Evolutionary conservation across 495 filamentous ascomycete genomes (phyloP), one percentile per base, ranked within the genome.

Genomic region (Aspergillus ostianus): DNA sequence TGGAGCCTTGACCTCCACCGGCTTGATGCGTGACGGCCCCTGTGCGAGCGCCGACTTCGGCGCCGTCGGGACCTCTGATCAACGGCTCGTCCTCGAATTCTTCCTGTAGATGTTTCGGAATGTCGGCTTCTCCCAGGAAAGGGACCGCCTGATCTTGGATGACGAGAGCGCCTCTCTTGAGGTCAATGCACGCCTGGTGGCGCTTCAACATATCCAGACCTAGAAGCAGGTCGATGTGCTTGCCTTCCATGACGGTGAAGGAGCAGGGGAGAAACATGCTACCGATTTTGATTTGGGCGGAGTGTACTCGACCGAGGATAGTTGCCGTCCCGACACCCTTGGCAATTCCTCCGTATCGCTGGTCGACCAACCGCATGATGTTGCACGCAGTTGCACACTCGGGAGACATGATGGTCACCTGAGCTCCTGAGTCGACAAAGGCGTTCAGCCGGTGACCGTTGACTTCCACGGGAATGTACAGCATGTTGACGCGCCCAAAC

Each of bases 241-340:
- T 99, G 41, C 94, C 94, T 74, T 99, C 94, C 94, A 99, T 97
- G 63, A 99, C 94, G n/a, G 95, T 98, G 74, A 99, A 99, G 51
- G 89, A 90, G 78, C 92, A 97, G 0, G 93, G 85, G 53, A 99
- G 82, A 67, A 91, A 92, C 67, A 93, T 84, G 41, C 82, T 83
- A 18, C 94, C 95, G 63, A 99, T 96, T 75, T 90, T 90, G 70
- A 98, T 93, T 71, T 90, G 90, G 15, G 95, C 93, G 18, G 88
- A 90, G 68, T 98, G 94, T 0, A 99, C 94, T 26, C 93, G 91
- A 44, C 94, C 94, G 18, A 99, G 86, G 61, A 99, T 96, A 51
- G 85, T 88, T 36, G 94, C 95, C 2, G 92, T 97, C 19, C 94
- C 94, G 17, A 99, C 93, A 49, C 94, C 94, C 56, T 89, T 85